These are phyloP conservation scores for Cruciata laevipes DNA, from an alignment of 257 asterid genomes.

Conservation along the genomic window DNA sequence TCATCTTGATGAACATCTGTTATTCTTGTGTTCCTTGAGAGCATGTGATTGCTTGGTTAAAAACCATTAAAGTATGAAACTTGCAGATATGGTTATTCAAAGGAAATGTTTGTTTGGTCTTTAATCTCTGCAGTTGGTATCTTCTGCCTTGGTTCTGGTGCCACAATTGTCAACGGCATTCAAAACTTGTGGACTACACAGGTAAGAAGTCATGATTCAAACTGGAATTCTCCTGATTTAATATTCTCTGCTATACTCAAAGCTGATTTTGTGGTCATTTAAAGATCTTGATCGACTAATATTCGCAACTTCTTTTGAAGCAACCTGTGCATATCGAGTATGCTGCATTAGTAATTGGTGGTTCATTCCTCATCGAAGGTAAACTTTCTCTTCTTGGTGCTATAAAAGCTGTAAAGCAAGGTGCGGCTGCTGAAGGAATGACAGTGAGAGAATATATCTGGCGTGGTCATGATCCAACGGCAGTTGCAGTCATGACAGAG, in stretches of 20 bases:
- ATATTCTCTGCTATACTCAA: not conserved
- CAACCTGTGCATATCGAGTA: constrained; percentile 84
- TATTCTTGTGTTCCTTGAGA: not conserved
- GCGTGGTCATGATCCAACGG: constrained; percentile 99
- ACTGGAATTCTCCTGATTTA: constrained; percentile 16
- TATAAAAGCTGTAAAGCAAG: constrained; percentile 76
- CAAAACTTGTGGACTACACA: constrained; percentile 85
- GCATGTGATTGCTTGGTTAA: not conserved
- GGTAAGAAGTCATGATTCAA: constrained; percentile 34
- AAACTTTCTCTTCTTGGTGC: constrained; percentile 60
- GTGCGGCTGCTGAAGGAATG: constrained; percentile 99
- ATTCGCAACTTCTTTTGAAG: constrained; percentile 29
- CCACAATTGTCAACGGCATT: constrained; percentile 87
- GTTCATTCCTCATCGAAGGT: constrained; percentile 93
- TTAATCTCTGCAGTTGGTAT: constrained; percentile 98
- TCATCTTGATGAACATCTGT: no score
- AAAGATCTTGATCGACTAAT: not conserved
- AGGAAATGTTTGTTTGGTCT: constrained; percentile 97
- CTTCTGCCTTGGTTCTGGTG: constrained; percentile 97
- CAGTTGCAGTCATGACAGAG: constrained; percentile 99
- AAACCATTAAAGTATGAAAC: not conserved
- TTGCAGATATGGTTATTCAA: constrained; percentile 89
- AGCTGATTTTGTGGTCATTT: not conserved
- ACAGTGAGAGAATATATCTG: constrained; percentile 81
- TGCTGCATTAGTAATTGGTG: constrained; percentile 95